Percentiles rank a stretch among this genome's conserved stretches.
Conservation (phyloP, 2,329 filamentous ascomycete species). For the Colletotrichum costaricense region DNA sequence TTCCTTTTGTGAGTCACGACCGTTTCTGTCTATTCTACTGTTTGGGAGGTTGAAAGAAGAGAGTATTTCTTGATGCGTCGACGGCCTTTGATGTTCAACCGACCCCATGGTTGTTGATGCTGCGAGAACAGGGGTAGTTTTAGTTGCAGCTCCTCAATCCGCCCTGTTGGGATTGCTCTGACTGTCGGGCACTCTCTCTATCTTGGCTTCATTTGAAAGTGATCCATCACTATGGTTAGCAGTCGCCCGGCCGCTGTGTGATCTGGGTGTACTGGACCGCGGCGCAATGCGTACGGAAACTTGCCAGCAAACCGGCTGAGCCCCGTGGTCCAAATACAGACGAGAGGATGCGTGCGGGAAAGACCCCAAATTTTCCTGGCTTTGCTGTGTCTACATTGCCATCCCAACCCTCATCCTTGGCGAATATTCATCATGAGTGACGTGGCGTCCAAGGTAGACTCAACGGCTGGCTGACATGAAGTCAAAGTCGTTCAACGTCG, state of each 20-base stretch:
- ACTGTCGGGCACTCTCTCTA: background rate
- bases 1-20: slow-evolving; percentile 29
- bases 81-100: background rate
- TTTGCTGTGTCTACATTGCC: background rate
- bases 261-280: background rate
- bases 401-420: background rate
- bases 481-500: background rate
- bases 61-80: background rate
- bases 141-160: slow-evolving; percentile 24
- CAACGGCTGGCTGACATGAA: background rate
- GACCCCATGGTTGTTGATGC: background rate
- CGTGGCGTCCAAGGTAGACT: background rate
- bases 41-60: background rate
- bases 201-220: slow-evolving; percentile 9
- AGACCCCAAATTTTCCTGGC: background rate
- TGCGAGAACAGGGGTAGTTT: slow-evolving; percentile 3
- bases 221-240: slow-evolving; percentile 14
- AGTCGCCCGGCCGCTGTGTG: slow-evolving; percentile 29
- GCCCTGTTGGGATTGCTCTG: slow-evolving; percentile 5
- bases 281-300: background rate
- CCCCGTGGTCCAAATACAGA: background rate
- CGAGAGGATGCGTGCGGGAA: background rate
- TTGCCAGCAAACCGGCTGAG: background rate
- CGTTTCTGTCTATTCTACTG: slow-evolving; percentile 18
- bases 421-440: background rate